A percentile compares a stretch with the other conserved stretches of the same genome.
Evolutionary conservation across 768 basidiomycete species (phyloP).

Genomic region (Trametes cingulata): DNA sequence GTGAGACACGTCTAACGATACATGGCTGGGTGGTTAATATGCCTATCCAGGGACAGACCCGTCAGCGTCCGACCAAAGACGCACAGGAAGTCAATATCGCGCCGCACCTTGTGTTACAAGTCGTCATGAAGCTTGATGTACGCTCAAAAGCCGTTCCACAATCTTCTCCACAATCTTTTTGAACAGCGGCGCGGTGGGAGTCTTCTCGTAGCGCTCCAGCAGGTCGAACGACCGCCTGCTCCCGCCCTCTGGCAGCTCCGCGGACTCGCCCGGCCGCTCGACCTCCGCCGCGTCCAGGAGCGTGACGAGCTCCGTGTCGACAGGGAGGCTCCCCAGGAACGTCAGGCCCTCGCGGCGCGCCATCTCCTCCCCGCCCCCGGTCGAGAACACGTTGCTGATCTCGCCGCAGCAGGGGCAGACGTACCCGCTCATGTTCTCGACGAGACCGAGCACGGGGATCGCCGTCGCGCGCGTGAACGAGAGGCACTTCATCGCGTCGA

Average conservation of each 20-base stretch:
- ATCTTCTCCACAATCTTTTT: conserved; percentile 52
- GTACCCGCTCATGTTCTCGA: conserved; percentile 99
- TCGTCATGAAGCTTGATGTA: conserved; percentile 1
- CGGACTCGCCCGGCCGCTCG: conserved; percentile 36
- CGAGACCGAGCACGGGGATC: conserved; percentile 84
- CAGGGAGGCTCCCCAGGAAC: conserved; percentile 88
- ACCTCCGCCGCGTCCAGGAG: conserved; percentile 71
- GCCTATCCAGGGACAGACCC: background rate
- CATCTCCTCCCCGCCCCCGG: conserved; percentile 90
- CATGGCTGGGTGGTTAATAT: conserved; percentile 2
- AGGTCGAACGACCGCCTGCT: conserved; percentile 46
- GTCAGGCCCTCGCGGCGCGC: conserved; percentile 68
- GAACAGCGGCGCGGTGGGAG: conserved; percentile 73
- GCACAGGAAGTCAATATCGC: background rate
- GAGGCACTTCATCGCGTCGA: conserved; percentile 94
- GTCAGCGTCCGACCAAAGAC: background rate
- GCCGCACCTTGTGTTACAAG: background rate
- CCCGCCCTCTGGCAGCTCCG: conserved; percentile 31
- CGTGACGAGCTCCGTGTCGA: conserved; percentile 88
- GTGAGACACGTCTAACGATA: conserved; percentile 4
- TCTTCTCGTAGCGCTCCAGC: conserved; percentile 61
- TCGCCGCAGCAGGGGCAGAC: conserved; percentile 97
- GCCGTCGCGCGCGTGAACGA: conserved; percentile 90
- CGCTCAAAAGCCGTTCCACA: conserved; percentile 32
- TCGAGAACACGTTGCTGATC: conserved; percentile 92